Conservation (phyloP, 2,329 filamentous ascomycete genomes). For the Fusarium sp. region DNA sequence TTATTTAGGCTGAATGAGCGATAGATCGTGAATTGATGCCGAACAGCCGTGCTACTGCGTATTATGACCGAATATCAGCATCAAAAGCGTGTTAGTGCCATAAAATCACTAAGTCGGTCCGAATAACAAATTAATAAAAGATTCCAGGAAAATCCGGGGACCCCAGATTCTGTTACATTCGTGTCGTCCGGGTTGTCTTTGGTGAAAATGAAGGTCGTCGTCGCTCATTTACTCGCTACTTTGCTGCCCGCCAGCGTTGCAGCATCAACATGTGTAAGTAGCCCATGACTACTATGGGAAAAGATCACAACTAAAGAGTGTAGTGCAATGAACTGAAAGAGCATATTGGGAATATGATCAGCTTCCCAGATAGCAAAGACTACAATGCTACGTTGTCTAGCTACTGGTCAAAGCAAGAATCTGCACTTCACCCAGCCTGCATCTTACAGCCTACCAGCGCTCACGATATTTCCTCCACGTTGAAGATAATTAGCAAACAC, state of each 20-base stretch:
- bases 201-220: neutral
- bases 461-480: accelerated
- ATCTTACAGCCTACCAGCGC: neutral
- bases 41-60: neutral
- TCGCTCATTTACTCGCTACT: accelerated
- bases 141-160: neutral
- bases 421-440: neutral
- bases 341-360: neutral
- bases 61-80: neutral
- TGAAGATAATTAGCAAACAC: neutral
- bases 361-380: neutral
- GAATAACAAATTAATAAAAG: neutral
- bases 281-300: accelerated
- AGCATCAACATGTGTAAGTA: neutral
- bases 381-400: neutral
- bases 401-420: slow-evolving; percentile 2
- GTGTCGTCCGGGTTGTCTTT: too few species aligned
- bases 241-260: neutral
- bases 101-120: neutral
- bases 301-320: accelerated
- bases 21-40: neutral
- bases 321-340: neutral
- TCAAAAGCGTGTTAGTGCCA: neutral
- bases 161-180: neutral
- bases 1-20: neutral